These are phyloP conservation scores for Nidula niveotomentosa DNA, from an alignment of 1,284 basidiomycete species.

Conservation along the genomic window DNA sequence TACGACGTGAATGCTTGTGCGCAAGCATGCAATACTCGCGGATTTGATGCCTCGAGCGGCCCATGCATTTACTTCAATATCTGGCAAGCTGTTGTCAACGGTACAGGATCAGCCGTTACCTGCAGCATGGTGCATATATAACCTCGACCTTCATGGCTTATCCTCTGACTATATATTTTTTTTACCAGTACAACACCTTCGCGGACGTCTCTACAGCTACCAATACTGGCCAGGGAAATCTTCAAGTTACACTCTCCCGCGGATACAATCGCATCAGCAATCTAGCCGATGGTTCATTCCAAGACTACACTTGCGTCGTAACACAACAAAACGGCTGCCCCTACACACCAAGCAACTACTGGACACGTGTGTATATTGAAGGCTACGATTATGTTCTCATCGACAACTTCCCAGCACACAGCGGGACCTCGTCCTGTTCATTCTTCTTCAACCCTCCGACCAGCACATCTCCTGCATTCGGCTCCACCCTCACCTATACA, in stretches of 20 bases:
- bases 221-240: slow-evolving; percentile 37
- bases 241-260: slow-evolving; percentile 37
- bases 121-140: slow-evolving; percentile 35
- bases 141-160: too few species aligned
- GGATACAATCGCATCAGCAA: slow-evolving; percentile 33
- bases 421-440: slow-evolving; percentile 24
- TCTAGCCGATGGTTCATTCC: slow-evolving; percentile 31
- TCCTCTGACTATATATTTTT: not conserved
- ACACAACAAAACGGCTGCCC: slow-evolving; percentile 24
- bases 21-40: slow-evolving; percentile 34
- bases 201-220: slow-evolving; percentile 36
- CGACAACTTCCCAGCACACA: slow-evolving; percentile 28
- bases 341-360: not conserved
- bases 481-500: slow-evolving; percentile 26
- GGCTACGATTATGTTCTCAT: slow-evolving; percentile 28
- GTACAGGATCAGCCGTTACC: slow-evolving; percentile 37
- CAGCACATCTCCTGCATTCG: slow-evolving; percentile 20
- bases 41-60: slow-evolving; percentile 31
- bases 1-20: slow-evolving; percentile 37
- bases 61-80: slow-evolving; percentile 45
- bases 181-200: slow-evolving; percentile 33
- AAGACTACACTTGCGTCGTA: slow-evolving; percentile 23
- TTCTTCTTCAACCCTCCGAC: slow-evolving; percentile 23
- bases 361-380: slow-evolving; percentile 17
- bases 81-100: slow-evolving; percentile 41